These are phyloP conservation scores for Theileria equi DNA, from an alignment of 169 alveolate genomes.

Conservation along the genomic window DNA sequence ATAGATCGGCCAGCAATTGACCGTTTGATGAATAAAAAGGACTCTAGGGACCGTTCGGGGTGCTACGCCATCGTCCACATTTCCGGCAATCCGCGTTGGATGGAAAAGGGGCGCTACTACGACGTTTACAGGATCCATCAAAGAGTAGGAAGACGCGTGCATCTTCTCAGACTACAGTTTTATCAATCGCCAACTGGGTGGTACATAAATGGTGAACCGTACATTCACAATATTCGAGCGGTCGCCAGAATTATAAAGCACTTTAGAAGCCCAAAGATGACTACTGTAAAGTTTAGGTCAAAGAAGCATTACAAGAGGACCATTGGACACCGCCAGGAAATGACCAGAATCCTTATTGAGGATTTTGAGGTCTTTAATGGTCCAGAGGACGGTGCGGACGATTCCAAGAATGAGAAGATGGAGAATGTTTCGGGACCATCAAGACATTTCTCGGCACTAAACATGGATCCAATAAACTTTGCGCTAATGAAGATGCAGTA, in stretches of 20 bases:
- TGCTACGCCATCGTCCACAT: constrained; percentile 73
- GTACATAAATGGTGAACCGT: constrained; percentile 75
- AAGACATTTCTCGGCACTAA: neutral
- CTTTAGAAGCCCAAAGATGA: constrained; percentile 80
- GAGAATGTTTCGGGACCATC: no score
- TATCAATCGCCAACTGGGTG: constrained; percentile 73
- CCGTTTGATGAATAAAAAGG: constrained; percentile 66
- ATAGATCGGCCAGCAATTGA: constrained; percentile 78
- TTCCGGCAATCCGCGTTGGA: constrained; percentile 77
- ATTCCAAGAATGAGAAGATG: no score
- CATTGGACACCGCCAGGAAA: constrained; percentile 75
- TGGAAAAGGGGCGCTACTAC: constrained; percentile 81
- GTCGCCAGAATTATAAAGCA: constrained; percentile 73
- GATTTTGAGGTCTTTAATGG: constrained; percentile 45
- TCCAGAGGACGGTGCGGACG: no score
- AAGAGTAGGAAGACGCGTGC: constrained; percentile 70
- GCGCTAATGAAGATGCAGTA: constrained; percentile 48
- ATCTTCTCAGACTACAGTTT: constrained; percentile 72
- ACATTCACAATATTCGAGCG: constrained; percentile 76
- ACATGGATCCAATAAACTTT: constrained; percentile 50
- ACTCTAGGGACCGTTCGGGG: constrained; percentile 79
- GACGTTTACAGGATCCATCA: constrained; percentile 79
- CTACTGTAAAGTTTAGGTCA: constrained; percentile 72
- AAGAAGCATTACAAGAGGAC: constrained; percentile 77
- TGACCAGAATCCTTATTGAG: constrained; percentile 71